Evolutionary conservation across 1,284 basidiomycete genomes (phyloP).

Genomic region (Peniophora sp.): DNA sequence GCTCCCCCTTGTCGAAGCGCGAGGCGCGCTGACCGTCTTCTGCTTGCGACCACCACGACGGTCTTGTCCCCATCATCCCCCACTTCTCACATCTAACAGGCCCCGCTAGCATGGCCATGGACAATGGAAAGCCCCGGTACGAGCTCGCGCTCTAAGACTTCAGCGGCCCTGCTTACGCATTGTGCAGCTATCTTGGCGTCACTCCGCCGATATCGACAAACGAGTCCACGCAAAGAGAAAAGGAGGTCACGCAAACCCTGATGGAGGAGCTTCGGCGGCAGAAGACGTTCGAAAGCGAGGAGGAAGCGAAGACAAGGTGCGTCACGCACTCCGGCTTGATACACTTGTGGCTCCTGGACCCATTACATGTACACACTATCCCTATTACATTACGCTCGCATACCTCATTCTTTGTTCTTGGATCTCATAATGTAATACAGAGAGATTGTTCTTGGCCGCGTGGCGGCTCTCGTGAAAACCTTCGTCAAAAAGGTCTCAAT

Average conservation of each 20-base stretch:
- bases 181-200: constrained; percentile 60
- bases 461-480: constrained; percentile 86
- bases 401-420: neutral
- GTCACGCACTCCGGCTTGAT: constrained; percentile 19
- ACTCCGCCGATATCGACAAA: constrained; percentile 89
- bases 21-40: too few species aligned
- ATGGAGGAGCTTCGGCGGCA: constrained; percentile 86
- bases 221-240: constrained; percentile 65
- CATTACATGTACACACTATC: neutral
- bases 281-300: constrained; percentile 86
- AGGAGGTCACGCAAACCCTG: constrained; percentile 79
- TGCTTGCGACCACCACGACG: constrained; percentile 1
- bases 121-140: neutral
- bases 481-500: constrained; percentile 88
- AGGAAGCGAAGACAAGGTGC: constrained; percentile 86
- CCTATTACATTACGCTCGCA: neutral
- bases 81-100: neutral
- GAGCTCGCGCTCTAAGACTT: neutral
- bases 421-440: constrained; percentile 32
- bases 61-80: neutral
- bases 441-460: constrained; percentile 88
- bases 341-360: neutral
- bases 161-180: neutral
- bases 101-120: neutral
- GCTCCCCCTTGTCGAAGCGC: too few species aligned